Base-by-base conservation (phyloP, 2,329 filamentous ascomycete genomes). In the Chaetothyriales sp. region DNA sequence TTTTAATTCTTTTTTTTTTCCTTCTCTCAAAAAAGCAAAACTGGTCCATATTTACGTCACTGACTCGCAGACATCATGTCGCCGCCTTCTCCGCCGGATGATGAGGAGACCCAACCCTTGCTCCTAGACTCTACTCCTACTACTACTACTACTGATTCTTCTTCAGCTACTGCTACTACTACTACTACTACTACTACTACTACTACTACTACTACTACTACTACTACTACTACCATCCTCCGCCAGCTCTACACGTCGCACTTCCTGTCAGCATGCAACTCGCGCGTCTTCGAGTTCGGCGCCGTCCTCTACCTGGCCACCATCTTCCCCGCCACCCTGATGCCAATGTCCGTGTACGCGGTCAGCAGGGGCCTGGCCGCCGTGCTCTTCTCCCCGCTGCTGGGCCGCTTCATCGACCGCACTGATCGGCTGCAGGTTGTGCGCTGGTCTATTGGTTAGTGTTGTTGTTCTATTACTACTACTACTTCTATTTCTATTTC, bases 321-420 rank as follows among this genome's bases (percentile, higher is more conserved):
- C 1, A 71, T 77, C 45, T 81, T 71, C 57, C 75, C 75, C 0
- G 66, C 70, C 0, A 84, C 81, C 0, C 67, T 87, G 19, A 70
- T 83, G 19, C 81, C 78, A 36, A 73, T 81, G 51, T 85, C 82
- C 0, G 66, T 81, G n/a, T 87, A 86, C 60, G 83, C 83, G 0
- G 65, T 86, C 5, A 68, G 73, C 4, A 75, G 83, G 19, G 73
- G 76, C 5, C 65, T 71, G 0, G 70, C 78, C 0, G 80, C 79
- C 0, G 74, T 82, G 3, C 25, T 79, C 0, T 66, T 84, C 5
- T 75, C 80, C 0, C 75, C 77, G 10, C 68, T 68, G 45, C 63
- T 86, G 5, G 83, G 83, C 1, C 60, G 62, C 1, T 71, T 70
- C 42, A 76, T 87, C 39, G 83, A 87, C 62, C 64, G 55, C 0